Evolutionary conservation across 202 grass and related monocot species (phyloP), one percentile per base, ranked within the genome.

Genomic region (Elaeis oleifera): DNA sequence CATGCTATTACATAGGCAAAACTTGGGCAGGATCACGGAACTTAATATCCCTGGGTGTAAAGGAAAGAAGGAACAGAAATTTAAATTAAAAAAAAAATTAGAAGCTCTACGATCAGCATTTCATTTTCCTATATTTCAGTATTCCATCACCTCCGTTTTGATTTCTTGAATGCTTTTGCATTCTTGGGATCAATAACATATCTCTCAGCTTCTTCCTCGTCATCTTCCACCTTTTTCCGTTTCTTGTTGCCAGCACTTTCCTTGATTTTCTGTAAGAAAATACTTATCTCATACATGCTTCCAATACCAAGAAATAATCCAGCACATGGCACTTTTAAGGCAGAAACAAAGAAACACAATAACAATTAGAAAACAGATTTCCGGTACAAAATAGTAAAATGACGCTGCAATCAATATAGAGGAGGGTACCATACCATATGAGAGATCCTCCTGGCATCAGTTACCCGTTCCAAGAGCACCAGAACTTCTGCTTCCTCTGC

Each of bases 381-480:
- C 49, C 18, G 20, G 19, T 50, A 23, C 61, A 1, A 54, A 17
- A 44, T 5, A 49, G 6, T 6, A 44, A 54, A 52, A 78, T 13
- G 9, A 13, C 1, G 9, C 36, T 44, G 6, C 36, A 44, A 44
- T 8, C 9, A 14, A 44, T 44, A 14, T 3, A 44, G 2, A 44
- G 36, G 36, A 44, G 36, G 36, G 19, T 50, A 13, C 18, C 57
- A 22, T 85, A 95, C 89, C 54, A 72, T 95, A 17, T 75, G 67
- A 20, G 85, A 77, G 0, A 89, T 75, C 73, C 88, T 97, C 76
- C 79, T 97, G n/a, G 92, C 85, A 61, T 91, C 79, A 0, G 76
- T 76, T 62, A 91, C 76, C n/a, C 59, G 71, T 71, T 85, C 92
- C 59, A 68, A 75, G 58, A 86, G 77, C 67, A 89, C 75, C 54